Base-by-base conservation (phyloP, 208 protist genomes). In the Tetramitus jugosus region DNA sequence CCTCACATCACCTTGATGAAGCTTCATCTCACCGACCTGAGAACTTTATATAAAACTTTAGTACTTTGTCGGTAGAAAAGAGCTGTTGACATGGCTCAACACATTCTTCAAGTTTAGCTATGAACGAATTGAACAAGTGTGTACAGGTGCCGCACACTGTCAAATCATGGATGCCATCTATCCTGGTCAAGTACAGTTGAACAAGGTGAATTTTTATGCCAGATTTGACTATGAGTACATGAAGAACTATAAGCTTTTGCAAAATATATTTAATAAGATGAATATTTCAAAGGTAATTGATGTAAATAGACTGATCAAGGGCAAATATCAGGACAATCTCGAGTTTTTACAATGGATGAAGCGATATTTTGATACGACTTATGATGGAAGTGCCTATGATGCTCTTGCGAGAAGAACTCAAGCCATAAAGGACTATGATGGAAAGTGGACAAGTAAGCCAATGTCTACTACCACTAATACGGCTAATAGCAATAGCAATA, bases 311-410 rank as follows among this genome's bases (percentile, higher is more conserved):
- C 81, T 98, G 2, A 88, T 97, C 33, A 94, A 92, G 62, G 91
- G 89, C 56, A 95, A 94, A 80, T 97, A 94, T 77, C 95, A 98
- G 85, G 94, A 97, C 65, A 98, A 98, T 80, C 82, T 98, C 43
- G 90, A 95, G 60, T 92, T 98, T 67, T 80, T 96, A 31, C 96
- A 98, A 84, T 98, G 94, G 94, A 92, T 98, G 49, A 93, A 94
- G 68, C 60, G 76, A 17, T 91, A 83, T 68, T 91, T 37, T 60
- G 76, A 77, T n/a, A 4, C 4, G 3, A 39, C 26, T 39, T 61
- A 1, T 2, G 2, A 78, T 31, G 13, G 17, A 7, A n/a, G 33
- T 17, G 46, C 39, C 39, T 78, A 78, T 46, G 76, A 78, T 72
- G 76, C 76, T 4, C 53, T 65, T 14, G 49, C 29, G 8, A 78